phyloP scores from a whole-genome alignment of 352 stramenopile species.

The Phytophthora aleatoria region DNA sequence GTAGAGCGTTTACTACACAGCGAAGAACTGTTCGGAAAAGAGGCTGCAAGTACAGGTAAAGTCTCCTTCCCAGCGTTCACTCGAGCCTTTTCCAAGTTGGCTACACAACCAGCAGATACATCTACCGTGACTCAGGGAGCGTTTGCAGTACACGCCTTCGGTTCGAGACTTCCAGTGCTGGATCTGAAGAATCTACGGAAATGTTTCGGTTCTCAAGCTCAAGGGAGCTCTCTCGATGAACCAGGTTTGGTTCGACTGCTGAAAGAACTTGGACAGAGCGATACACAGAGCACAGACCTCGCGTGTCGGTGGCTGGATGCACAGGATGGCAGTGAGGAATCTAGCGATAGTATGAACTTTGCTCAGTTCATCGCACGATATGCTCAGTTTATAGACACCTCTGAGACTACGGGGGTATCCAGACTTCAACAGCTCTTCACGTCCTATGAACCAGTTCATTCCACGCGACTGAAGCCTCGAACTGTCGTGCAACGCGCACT shows the following conservation, averaged over 20 bases:
- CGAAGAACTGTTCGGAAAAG: constrained; percentile 30
- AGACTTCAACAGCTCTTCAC: constrained; percentile 49
- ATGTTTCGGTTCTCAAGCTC: constrained; percentile 47
- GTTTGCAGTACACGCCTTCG: constrained; percentile 28
- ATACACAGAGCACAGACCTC: constrained; percentile 18
- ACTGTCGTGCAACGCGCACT: constrained; percentile 35
- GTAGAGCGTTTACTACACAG: constrained; percentile 46
- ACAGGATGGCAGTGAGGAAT: constrained; percentile 11
- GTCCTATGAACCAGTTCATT: constrained; percentile 39
- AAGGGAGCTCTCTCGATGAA: constrained; percentile 39
- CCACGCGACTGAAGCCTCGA: constrained; percentile 37
- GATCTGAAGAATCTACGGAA: constrained; percentile 45
- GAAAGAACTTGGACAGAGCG: constrained; percentile 39
- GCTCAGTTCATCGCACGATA: constrained; percentile 74
- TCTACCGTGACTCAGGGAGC: constrained; percentile 23
- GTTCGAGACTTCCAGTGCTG: constrained; percentile 40
- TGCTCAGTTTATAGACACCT: constrained; percentile 41
- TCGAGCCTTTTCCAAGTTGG: constrained; percentile 57
- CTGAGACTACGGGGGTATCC: constrained; percentile 31
- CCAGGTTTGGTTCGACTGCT: constrained; percentile 40
- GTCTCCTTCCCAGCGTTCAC: constrained; percentile 64
- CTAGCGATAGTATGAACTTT: constrained; percentile 43
- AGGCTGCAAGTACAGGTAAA: constrained; percentile 22
- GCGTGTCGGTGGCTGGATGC: constrained; percentile 34
- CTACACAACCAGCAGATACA: constrained; percentile 45